Base-by-base conservation (phyloP, 1,139 yeast species). In the Yamadazyma pseudoaaseri region DNA sequence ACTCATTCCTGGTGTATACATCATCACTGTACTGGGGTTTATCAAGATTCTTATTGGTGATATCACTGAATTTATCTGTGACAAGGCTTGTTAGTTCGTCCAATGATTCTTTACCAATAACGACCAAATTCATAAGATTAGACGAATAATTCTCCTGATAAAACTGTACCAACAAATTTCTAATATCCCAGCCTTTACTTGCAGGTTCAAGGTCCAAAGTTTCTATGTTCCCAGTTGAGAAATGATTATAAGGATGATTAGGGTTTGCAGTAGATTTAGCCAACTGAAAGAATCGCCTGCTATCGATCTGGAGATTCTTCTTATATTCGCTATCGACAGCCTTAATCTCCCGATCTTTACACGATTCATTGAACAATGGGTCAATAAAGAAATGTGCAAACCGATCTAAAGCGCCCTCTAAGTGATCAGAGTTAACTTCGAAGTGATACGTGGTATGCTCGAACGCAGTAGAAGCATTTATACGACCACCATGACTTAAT, bases 241-340 rank as follows among this genome's bases (percentile, higher is more conserved):
- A 84, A 29, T 84, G 83, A 48, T 78, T 76, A 52, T 72, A 81
- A 0, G 94, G 92, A 56, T 84, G 97, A 0, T 60, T 51, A 1
- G 79, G 76, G 54, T 85, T 87, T 16, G 92, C 71, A 27, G 83
- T 65, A 36, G 80, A 71, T 56, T 86, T 84, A 37, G 86, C 92
- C 38, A 92, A 70, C 60, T 92, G 97, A 50, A 82, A 81, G 33
- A 87, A 62, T 48, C 98, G 75, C 97, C 97, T 89, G 37, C 65
- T 56, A 56, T 92, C 98, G 55, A 76, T 84, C 58, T 92, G 97
- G 36, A 92, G 67, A 54, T 92, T 92, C 63, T 92, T 92, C 57
- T 89, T 90, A 62, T 92, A 87, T 59, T 92, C 98, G 17, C 95
- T 85, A 57, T 92, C 97, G 11, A 92, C 97, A 3, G 97, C 98